Evolutionary conservation across 2,329 filamentous ascomycete species (phyloP).

Genomic region (Atkinsonella texensis): DNA sequence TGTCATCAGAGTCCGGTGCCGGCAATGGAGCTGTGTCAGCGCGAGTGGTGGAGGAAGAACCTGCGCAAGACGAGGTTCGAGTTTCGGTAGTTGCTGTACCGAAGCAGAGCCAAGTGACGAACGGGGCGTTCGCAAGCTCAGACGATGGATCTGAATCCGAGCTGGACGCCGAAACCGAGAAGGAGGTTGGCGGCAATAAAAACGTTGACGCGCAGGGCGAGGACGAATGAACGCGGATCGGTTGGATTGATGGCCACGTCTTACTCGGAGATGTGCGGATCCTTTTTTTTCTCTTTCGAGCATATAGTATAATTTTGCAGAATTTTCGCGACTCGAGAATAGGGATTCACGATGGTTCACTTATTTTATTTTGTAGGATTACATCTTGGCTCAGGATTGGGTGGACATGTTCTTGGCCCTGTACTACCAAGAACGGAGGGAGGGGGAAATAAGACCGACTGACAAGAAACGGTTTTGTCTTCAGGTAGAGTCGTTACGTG

Average conservation of each 20-base stretch:
- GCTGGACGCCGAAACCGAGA: background rate
- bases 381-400: background rate
- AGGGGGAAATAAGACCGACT: background rate
- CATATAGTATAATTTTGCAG: background rate
- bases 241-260: background rate
- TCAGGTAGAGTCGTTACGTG: no score
- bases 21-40: conserved; percentile 7
- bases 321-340: conserved; percentile 1
- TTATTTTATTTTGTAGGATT: background rate
- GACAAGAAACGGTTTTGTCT: background rate
- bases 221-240: conserved; percentile 1
- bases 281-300: background rate
- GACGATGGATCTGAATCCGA: conserved; percentile 1
- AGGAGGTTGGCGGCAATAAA: background rate
- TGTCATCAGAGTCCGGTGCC: conserved; percentile 9
- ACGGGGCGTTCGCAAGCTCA: conserved; percentile 6
- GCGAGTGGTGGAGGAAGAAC: conserved; percentile 12
- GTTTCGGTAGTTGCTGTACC: conserved; percentile 18
- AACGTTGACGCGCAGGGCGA: conserved; percentile 1
- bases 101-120: conserved; percentile 9
- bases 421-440: background rate
- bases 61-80: conserved; percentile 21
- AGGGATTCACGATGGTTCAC: background rate
- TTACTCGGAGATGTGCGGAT: background rate
- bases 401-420: background rate